Percentiles rank a stretch among this genome's conserved stretches.
Evolutionary conservation across 2,329 filamentous ascomycete species (phyloP).

Genomic region (Aspergillus nomiae): DNA sequence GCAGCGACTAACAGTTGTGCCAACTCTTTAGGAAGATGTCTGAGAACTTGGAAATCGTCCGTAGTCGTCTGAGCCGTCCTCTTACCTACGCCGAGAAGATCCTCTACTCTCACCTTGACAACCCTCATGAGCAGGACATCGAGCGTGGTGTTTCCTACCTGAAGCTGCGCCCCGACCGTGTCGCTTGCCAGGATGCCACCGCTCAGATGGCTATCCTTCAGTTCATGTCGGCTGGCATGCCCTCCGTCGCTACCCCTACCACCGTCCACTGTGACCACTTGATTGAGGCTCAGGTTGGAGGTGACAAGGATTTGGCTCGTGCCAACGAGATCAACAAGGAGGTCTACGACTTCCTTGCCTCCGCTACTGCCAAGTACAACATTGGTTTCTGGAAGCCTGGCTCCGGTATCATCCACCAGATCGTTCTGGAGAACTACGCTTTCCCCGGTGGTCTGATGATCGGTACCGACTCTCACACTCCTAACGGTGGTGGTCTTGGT

Average conservation of each 20-base stretch:
- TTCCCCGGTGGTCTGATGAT: slow-evolving; percentile 98
- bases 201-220: slow-evolving; percentile 99
- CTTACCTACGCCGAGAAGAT: slow-evolving; percentile 98
- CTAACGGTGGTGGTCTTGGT: slow-evolving; percentile 93
- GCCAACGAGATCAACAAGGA: slow-evolving; percentile 97
- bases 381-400: slow-evolving; percentile 99
- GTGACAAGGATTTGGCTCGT: slow-evolving; percentile 87
- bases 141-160: slow-evolving; percentile 95
- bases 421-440: slow-evolving; percentile 96
- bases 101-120: slow-evolving; percentile 96
- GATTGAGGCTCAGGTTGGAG: slow-evolving; percentile 95
- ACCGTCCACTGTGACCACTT: slow-evolving; percentile 99
- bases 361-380: slow-evolving; percentile 97
- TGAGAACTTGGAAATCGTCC: slow-evolving; percentile 92
- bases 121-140: slow-evolving; percentile 94
- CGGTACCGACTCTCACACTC: slow-evolving; percentile 96
- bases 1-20: slow-evolving; percentile 23
- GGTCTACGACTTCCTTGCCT: slow-evolving; percentile 95
- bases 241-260: slow-evolving; percentile 86
- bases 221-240: slow-evolving; percentile 99
- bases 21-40: slow-evolving; percentile 79
- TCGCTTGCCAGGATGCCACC: slow-evolving; percentile 98
- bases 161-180: slow-evolving; percentile 93
- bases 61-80: slow-evolving; percentile 84
- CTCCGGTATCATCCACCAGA: slow-evolving; percentile 99